Conservation (phyloP, 2,329 filamentous ascomycete species). For the Trichoderma koningiopsis region DNA sequence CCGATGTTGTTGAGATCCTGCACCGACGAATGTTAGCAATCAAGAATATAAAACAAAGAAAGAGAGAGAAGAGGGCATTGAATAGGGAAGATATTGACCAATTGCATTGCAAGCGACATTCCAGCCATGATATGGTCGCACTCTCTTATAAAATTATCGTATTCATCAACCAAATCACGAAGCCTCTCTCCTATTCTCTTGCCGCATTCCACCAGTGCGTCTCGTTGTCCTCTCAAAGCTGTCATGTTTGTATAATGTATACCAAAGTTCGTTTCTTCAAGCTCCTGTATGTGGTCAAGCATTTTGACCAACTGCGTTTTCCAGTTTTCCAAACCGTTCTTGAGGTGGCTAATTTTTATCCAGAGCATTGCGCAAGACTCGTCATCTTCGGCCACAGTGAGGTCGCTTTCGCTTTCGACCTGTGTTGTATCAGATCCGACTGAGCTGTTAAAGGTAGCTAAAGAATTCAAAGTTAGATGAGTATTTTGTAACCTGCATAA, state of each 20-base stretch:
- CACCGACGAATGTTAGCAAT: neutral
- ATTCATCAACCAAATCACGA: slow-evolving; percentile 27
- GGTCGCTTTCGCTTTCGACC: neutral
- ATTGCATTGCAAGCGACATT: slow-evolving; percentile 28
- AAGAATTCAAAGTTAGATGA: neutral
- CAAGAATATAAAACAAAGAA: too few species aligned
- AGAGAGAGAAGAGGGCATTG: neutral
- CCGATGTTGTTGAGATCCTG: slow-evolving; percentile 2
- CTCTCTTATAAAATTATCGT: slow-evolving; percentile 28
- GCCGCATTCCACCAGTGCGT: neutral
- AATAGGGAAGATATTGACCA: slow-evolving; percentile 15
- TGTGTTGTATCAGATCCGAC: neutral
- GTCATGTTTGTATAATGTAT: neutral
- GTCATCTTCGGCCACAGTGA: neutral
- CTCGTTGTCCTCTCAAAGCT: neutral
- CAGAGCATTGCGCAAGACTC: slow-evolving; percentile 26
- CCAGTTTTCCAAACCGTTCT: slow-evolving; percentile 29
- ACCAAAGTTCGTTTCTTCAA: slow-evolving; percentile 12
- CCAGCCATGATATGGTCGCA: slow-evolving; percentile 28
- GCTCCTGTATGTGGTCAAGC: slow-evolving; percentile 28
- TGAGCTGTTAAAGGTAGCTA: neutral
- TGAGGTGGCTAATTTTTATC: slow-evolving; percentile 29
- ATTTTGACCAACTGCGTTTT: slow-evolving; percentile 31
- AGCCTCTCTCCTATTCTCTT: slow-evolving; percentile 24
- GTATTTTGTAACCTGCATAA: neutral